Evolutionary conservation across 345 rosid species (phyloP), one percentile per base, ranked within the genome.

Genomic region (Sisymbrium irio): DNA sequence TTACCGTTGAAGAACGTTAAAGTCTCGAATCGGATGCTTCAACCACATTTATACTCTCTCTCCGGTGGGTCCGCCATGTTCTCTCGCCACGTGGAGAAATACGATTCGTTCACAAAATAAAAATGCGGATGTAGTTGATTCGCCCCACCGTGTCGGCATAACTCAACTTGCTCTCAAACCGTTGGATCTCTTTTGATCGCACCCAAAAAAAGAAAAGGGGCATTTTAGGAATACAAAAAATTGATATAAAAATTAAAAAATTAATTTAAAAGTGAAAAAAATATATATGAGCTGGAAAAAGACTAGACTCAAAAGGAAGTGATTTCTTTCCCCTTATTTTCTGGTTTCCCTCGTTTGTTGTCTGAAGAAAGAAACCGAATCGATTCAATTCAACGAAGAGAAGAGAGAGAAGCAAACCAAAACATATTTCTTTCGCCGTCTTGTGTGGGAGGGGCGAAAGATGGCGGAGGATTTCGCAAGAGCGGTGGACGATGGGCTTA

Each of bases 401-500:
- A 60, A 11, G n/a, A 42, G 20, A 36, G 18, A 2, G 19, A 27
- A 20, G n/a, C n/a, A 22, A 11, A 11, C 39, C 39, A 53, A 18
- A 10, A 6, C 39, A 62, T 3, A 39, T 70, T 70, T 71, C 71
- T 65, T 6, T 77, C 77, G 71, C 77, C 55, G 71, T 65, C 61
- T 30, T 69, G 28, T 62, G 27, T 13, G 59, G 55, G 28, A 39
- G 8, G 61, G n/a, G n/a, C n/a, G n/a, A n/a, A n/a, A n/a, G 28
- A 90, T 89, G 93, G 92, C 92, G 53, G 90, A 86, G 63, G 97
- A 88, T 37, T 95, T 95, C 71, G 78, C 82, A 3, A 87, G 64
- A 57, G 84, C 92, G 28, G 97, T 92, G 20, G 97, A 92, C 64
- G 97, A 92, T 67, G 99, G 99, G 8, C 77, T 92, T 28, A 85